Evolutionary conservation across 2,329 filamentous ascomycete species (phyloP).

Genomic region (Stachybotrys chlorohalonatus): DNA sequence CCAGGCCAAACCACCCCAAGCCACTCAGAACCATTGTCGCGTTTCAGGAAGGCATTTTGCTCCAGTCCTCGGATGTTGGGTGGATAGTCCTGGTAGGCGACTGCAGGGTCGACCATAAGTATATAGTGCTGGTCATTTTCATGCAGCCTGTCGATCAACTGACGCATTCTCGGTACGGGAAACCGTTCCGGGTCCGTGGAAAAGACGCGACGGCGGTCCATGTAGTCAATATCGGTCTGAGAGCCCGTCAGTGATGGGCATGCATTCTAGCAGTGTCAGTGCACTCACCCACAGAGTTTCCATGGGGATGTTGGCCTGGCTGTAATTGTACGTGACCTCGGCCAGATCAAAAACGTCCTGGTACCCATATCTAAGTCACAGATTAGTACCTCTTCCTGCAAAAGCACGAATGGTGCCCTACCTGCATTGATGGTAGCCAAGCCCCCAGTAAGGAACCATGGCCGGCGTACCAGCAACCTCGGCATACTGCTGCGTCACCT

Average conservation of each 20-base stretch:
- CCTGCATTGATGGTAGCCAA: slow-evolving; percentile 72
- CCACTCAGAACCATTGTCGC: slow-evolving; percentile 46
- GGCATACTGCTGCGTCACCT: slow-evolving; percentile 65
- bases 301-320: slow-evolving; percentile 53
- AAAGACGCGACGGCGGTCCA: slow-evolving; percentile 48
- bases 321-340: slow-evolving; percentile 59
- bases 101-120: slow-evolving; percentile 69
- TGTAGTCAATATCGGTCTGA: slow-evolving; percentile 57
- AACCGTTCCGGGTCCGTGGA: slow-evolving; percentile 61
- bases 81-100: slow-evolving; percentile 40
- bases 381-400: background rate
- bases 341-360: slow-evolving; percentile 60
- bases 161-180: slow-evolving; percentile 51
- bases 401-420: slow-evolving; percentile 16
- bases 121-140: slow-evolving; percentile 59
- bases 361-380: slow-evolving; percentile 59
- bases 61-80: slow-evolving; percentile 30
- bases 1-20: slow-evolving; percentile 72
- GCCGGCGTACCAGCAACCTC: slow-evolving; percentile 59
- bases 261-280: background rate
- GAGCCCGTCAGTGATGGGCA: background rate
- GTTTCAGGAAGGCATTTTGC: slow-evolving; percentile 38
- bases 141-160: slow-evolving; percentile 59
- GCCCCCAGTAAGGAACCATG: slow-evolving; percentile 73
- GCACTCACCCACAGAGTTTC: slow-evolving; percentile 59